Percentiles rank a stretch among this genome's conserved stretches.
Evolutionary conservation across 768 basidiomycete species (phyloP).

Genomic region (Leccinum fibrillosum): DNA sequence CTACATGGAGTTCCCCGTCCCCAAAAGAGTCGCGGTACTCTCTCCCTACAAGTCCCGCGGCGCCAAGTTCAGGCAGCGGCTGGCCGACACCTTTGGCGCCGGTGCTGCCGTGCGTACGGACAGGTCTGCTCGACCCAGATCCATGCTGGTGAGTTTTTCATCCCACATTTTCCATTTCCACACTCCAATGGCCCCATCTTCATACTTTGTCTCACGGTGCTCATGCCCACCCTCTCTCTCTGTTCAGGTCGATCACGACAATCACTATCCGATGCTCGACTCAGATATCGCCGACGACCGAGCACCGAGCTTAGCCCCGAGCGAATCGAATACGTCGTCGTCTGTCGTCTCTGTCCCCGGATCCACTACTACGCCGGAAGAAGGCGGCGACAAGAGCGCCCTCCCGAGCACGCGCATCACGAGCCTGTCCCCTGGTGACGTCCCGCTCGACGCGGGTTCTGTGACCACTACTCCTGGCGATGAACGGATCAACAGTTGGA

Average conservation of each 20-base stretch:
- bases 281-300: neutral
- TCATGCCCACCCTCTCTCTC: neutral
- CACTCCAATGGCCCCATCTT: neutral
- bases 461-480: neutral
- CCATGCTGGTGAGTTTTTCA: neutral
- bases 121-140: slow-evolving; percentile 18
- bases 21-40: neutral
- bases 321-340: slow-evolving; percentile 1
- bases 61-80: slow-evolving; percentile 17
- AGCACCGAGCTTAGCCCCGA: slow-evolving; percentile 1
- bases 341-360: neutral
- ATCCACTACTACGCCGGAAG: neutral
- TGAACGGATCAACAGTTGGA: slow-evolving; percentile 18
- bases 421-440: slow-evolving; percentile 14
- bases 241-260: slow-evolving; percentile 14
- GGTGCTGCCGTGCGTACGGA: slow-evolving; percentile 21
- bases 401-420: slow-evolving; percentile 19
- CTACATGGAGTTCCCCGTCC: neutral
- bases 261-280: slow-evolving; percentile 1
- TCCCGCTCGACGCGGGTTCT: neutral
- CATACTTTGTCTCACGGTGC: neutral
- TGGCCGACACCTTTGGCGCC: slow-evolving; percentile 20
- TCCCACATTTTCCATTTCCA: neutral
- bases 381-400: neutral
- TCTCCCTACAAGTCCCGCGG: slow-evolving; percentile 19